Evolutionary conservation across 164 flowering plant species (phyloP).

Genomic region (Taxillus chinensis): DNA sequence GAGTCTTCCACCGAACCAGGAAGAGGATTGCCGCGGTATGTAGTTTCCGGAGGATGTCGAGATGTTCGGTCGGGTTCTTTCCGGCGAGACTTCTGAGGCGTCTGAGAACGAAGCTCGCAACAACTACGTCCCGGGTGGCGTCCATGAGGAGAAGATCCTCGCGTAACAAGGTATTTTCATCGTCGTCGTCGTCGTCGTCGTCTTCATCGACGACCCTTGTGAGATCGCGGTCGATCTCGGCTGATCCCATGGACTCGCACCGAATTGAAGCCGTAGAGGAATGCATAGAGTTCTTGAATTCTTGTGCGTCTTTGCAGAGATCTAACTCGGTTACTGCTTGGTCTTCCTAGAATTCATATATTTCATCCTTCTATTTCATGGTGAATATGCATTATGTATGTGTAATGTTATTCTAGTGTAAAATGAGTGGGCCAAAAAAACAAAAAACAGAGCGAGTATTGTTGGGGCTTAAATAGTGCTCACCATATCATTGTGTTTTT

Average conservation of each 20-base stretch:
- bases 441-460: too few species aligned
- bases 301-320: neutral
- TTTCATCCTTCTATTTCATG: too few species aligned
- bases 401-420: too few species aligned
- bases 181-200: neutral
- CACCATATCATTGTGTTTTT: too few species aligned
- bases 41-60: neutral
- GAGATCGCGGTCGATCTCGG: neutral
- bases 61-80: neutral
- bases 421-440: too few species aligned
- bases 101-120: neutral
- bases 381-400: too few species aligned
- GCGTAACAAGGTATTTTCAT: neutral
- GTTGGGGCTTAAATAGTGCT: too few species aligned
- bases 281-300: neutral
- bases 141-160: neutral
- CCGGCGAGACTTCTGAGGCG: neutral
- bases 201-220: neutral
- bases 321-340: neutral
- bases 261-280: neutral
- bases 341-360: too few species aligned
- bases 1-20: neutral
- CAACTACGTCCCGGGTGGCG: neutral
- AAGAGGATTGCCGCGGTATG: neutral
- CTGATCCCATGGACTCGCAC: neutral